A percentile compares a stretch with the other conserved stretches of the same genome.
These are phyloP conservation scores for Sclerotinia minor DNA, from an alignment of 2,329 filamentous ascomycete genomes.

Conservation along the genomic window DNA sequence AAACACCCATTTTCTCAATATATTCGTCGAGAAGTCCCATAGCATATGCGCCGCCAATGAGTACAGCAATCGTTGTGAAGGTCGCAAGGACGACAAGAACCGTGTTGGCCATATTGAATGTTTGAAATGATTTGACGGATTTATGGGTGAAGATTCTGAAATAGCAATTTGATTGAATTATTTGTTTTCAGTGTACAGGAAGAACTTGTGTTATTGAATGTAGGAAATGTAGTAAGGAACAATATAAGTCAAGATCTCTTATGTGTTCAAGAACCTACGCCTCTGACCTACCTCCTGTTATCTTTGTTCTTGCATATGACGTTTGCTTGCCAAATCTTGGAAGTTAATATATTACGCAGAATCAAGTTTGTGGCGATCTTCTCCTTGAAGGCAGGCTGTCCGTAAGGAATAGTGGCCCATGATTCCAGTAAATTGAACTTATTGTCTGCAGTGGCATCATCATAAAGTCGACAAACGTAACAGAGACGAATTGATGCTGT, in stretches of 20 bases:
- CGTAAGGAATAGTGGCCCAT: not conserved
- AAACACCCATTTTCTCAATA: constrained; percentile 44
- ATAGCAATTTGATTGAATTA: not conserved
- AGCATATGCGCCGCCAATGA: constrained; percentile 43
- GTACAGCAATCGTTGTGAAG: constrained; percentile 40
- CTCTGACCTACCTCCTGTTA: not conserved
- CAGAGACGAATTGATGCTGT: not conserved
- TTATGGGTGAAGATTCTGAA: no score
- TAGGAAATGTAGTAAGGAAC: not conserved
- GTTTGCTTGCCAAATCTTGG: constrained; percentile 15
- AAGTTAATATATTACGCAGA: constrained; percentile 15
- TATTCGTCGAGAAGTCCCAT: constrained; percentile 44
- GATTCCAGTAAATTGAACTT: not conserved
- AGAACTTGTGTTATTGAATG: not conserved
- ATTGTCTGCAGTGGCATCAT: not conserved
- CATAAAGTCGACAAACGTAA: no score
- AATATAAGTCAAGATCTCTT: not conserved
- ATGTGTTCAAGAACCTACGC: not conserved
- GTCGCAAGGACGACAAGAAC: constrained; percentile 40
- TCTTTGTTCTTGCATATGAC: constrained; percentile 18
- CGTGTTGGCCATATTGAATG: constrained; percentile 21
- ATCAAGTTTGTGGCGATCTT: constrained; percentile 15
- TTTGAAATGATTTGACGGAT: no score
- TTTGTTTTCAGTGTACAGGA: not conserved
- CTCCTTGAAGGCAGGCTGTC: not conserved